These are phyloP conservation scores for Silene uniflora DNA, from an alignment of 148 eudicot species.

Conservation along the genomic window DNA sequence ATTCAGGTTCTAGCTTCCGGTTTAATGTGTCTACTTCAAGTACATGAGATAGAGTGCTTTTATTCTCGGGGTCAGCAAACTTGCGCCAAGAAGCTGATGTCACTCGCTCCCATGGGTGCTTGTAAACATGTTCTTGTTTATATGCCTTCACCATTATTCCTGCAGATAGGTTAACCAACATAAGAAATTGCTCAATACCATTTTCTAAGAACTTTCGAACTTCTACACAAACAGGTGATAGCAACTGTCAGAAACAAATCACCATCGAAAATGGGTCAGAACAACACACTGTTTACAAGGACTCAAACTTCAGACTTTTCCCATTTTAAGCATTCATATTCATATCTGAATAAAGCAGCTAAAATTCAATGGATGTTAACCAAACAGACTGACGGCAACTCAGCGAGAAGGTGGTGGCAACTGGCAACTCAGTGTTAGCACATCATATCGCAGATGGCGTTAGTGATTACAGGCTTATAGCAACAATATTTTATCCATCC, in stretches of 20 bases:
- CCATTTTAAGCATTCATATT: neutral
- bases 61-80: constrained; percentile 87
- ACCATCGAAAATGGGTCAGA: neutral
- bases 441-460: no score
- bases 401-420: no score
- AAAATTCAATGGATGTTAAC: no score
- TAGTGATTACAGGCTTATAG: no score
- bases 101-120: constrained; percentile 97
- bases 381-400: no score
- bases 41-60: constrained; percentile 70
- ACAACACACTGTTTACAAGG: neutral
- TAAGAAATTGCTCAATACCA: neutral
- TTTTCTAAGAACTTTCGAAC: neutral
- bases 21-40: constrained; percentile 84
- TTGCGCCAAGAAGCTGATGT: constrained; percentile 99
- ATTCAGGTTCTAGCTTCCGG: constrained; percentile 61
- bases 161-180: neutral
- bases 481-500: no score
- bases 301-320: neutral
- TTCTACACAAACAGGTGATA: neutral
- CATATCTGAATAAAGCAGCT: no score
- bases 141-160: constrained; percentile 75
- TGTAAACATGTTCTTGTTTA: constrained; percentile 76
- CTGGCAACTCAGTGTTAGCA: no score
- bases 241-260: no score